These are phyloP conservation scores for Setomelanomma holmii DNA, from an alignment of 2,329 filamentous ascomycete species.

Conservation along the genomic window DNA sequence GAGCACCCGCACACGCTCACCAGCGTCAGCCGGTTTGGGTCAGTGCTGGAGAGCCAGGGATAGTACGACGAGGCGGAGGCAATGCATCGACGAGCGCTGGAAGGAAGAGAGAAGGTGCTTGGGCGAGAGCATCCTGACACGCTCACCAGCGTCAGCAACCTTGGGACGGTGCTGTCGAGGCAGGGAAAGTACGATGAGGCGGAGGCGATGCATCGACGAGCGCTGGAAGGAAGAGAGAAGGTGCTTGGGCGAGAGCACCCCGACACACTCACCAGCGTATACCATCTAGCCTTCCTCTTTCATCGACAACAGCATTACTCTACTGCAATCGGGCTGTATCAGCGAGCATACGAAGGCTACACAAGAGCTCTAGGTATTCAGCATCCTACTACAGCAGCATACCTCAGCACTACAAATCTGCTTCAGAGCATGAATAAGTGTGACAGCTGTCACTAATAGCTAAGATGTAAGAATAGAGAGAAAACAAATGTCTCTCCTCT, in stretches of 20 bases:
- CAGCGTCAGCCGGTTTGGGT: constrained; percentile 6
- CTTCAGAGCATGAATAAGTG: background rate
- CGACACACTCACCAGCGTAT: constrained; percentile 8
- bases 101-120: constrained; percentile 3
- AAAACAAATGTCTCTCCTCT: too few relatives aligned
- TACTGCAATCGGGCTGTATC: constrained; percentile 13
- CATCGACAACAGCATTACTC: constrained; percentile 14
- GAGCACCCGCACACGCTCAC: constrained; percentile 13
- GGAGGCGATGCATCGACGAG: too few relatives aligned
- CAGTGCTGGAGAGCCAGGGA: constrained; percentile 3
- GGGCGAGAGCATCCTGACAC: constrained; percentile 4
- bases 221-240: constrained; percentile 11
- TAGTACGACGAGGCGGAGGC: constrained; percentile 10
- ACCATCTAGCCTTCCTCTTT: constrained; percentile 11
- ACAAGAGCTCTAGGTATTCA: constrained; percentile 11
- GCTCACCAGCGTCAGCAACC: constrained; percentile 1
- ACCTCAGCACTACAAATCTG: constrained; percentile 6
- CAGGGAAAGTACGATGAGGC: constrained; percentile 1
- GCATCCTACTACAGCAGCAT: constrained; percentile 14
- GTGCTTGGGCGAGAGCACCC: constrained; percentile 15
- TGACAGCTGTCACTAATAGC: background rate
- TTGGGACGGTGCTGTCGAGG: background rate
- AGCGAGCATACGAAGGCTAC: constrained; percentile 14
- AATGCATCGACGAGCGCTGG: constrained; percentile 6
- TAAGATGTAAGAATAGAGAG: background rate